These are phyloP conservation scores for Pleomassaria siparia DNA, from an alignment of 2,329 filamentous ascomycete genomes.

Conservation along the genomic window DNA sequence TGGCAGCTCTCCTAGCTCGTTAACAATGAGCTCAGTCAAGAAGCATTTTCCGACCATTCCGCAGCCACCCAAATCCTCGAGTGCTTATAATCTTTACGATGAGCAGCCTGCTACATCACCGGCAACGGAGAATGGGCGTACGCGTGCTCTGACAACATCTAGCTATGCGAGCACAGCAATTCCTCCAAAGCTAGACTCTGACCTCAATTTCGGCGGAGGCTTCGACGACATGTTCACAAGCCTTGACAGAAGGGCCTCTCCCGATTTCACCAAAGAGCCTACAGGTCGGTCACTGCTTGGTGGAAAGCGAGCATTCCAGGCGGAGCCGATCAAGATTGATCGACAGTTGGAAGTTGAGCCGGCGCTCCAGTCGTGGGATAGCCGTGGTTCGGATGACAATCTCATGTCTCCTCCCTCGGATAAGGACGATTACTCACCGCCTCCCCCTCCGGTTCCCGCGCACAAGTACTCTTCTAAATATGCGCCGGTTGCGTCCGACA, in stretches of 20 bases:
- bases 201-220: slow-evolving; percentile 40
- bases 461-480: slow-evolving; percentile 36
- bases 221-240: slow-evolving; percentile 56
- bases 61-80: slow-evolving; percentile 15
- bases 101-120: slow-evolving; percentile 15
- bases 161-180: slow-evolving; percentile 52
- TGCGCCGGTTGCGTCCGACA: slow-evolving; percentile 36
- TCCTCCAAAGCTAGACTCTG: slow-evolving; percentile 54
- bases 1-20: slow-evolving; percentile 29
- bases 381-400: slow-evolving; percentile 53
- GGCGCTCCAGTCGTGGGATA: slow-evolving; percentile 56
- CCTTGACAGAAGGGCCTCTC: slow-evolving; percentile 32
- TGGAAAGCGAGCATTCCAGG: slow-evolving; percentile 39
- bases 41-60: slow-evolving; percentile 34
- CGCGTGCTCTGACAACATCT: slow-evolving; percentile 51
- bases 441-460: slow-evolving; percentile 35
- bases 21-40: slow-evolving; percentile 22
- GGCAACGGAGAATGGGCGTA: slow-evolving; percentile 13
- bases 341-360: slow-evolving; percentile 48
- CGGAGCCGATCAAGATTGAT: slow-evolving; percentile 49
- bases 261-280: slow-evolving; percentile 23
- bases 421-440: slow-evolving; percentile 31
- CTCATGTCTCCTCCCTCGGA: slow-evolving; percentile 47
- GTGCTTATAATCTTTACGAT: slow-evolving; percentile 10
- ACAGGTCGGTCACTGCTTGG: slow-evolving; percentile 37